Percentiles rank a stretch among this genome's conserved stretches.
phyloP scores from a whole-genome alignment of 2,329 filamentous ascomycete genomes.

The Lachnellula arida region DNA sequence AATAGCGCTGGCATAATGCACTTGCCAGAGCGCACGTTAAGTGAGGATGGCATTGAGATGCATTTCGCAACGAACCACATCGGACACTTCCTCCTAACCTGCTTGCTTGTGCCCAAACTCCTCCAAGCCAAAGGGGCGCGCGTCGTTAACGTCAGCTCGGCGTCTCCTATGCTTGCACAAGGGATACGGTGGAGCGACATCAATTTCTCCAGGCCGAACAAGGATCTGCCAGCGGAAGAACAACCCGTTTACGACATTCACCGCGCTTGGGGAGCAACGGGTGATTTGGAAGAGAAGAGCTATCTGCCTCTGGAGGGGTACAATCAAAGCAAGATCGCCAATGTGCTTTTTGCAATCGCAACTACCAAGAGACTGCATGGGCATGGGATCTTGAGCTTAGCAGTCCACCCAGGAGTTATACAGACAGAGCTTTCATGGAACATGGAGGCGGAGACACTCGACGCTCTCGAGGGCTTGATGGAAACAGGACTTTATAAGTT shows the following conservation, averaged over 20 bases:
- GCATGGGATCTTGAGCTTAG: slow-evolving; percentile 26
- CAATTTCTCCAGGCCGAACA: slow-evolving; percentile 34
- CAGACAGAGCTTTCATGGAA: slow-evolving; percentile 30
- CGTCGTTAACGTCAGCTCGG: slow-evolving; percentile 18
- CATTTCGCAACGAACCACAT: slow-evolving; percentile 20
- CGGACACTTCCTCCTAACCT: slow-evolving; percentile 19
- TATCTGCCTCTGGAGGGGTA: slow-evolving; percentile 35
- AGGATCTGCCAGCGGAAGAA: slow-evolving; percentile 31
- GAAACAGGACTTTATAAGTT: background rate
- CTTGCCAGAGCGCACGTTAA: slow-evolving; percentile 26
- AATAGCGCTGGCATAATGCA: slow-evolving; percentile 42
- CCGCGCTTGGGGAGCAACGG: slow-evolving; percentile 21
- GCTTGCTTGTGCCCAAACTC: slow-evolving; percentile 16
- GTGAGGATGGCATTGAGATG: slow-evolving; percentile 34
- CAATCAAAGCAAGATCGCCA: slow-evolving; percentile 35
- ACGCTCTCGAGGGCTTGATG: background rate
- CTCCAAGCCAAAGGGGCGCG: slow-evolving; percentile 11
- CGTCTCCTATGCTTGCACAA: slow-evolving; percentile 20
- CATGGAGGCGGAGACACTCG: background rate
- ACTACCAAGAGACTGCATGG: slow-evolving; percentile 26
- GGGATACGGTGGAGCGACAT: slow-evolving; percentile 35
- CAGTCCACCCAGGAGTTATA: slow-evolving; percentile 30
- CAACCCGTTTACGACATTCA: slow-evolving; percentile 28
- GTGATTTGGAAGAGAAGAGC: slow-evolving; percentile 21
- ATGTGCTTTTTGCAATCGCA: slow-evolving; percentile 33